Evolutionary conservation across 2,329 filamentous ascomycete species (phyloP).

Genomic region (Diaporthe aspalathi): DNA sequence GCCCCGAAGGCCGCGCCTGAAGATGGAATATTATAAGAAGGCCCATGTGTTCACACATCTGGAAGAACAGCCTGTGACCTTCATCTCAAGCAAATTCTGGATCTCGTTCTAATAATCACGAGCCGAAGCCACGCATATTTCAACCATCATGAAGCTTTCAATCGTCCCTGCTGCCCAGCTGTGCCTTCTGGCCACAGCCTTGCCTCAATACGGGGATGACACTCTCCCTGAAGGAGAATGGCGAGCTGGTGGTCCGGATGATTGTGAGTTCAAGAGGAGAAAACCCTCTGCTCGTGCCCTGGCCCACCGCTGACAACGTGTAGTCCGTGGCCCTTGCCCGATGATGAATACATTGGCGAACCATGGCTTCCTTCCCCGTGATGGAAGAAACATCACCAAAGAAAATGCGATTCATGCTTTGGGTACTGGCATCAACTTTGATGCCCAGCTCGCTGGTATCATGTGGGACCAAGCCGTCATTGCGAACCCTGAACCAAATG

Average conservation of each 20-base stretch:
- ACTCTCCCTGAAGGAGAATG: conserved; percentile 21
- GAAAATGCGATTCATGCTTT: conserved; percentile 53
- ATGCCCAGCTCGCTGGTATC: conserved; percentile 50
- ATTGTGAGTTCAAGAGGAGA: neutral
- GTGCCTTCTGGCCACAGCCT: neutral
- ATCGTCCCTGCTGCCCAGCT: neutral
- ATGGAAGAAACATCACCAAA: conserved; percentile 56
- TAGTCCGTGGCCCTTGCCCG: conserved; percentile 58
- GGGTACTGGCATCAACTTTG: conserved; percentile 56
- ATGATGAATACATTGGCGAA: conserved; percentile 66
- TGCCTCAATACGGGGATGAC: neutral
- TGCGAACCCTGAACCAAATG: conserved; percentile 57
- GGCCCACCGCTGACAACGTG: neutral
- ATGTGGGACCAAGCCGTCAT: conserved; percentile 58
- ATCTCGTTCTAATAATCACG: neutral
- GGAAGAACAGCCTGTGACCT: neutral
- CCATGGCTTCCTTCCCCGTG: conserved; percentile 59
- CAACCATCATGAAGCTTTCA: conserved; percentile 12
- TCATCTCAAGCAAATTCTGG: neutral
- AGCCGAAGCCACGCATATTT: neutral
- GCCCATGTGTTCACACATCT: neutral
- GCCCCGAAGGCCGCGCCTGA: neutral
- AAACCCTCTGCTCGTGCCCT: neutral
- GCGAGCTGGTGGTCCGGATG: conserved; percentile 16
- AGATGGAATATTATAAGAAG: neutral